These are phyloP conservation scores for Dicorynia guianensis DNA, from an alignment of 306 rosid species.

Conservation along the genomic window DNA sequence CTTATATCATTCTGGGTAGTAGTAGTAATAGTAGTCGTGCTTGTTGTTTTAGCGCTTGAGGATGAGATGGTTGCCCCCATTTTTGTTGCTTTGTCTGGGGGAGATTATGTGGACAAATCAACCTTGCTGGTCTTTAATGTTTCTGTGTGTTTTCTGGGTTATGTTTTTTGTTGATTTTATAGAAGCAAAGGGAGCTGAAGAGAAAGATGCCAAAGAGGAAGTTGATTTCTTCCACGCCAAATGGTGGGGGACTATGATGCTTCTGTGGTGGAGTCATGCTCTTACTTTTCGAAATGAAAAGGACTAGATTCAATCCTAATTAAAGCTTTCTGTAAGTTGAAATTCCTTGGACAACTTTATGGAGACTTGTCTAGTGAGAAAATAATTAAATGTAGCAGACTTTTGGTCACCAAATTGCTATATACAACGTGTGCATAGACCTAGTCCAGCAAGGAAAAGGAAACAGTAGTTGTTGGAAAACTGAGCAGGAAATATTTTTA, in stretches of 20 bases:
- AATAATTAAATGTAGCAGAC: not conserved
- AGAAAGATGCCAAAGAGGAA: not conserved
- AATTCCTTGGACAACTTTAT: not conserved
- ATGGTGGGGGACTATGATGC: not conserved
- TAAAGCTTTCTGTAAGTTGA: slow-evolving; percentile 1
- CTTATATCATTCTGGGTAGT: not conserved
- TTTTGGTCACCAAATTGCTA: not conserved
- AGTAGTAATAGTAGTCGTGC: not conserved
- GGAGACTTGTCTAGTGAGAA: not conserved
- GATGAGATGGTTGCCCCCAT: slow-evolving; percentile 44
- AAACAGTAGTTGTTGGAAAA: too few relatives aligned
- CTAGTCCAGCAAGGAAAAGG: not conserved
- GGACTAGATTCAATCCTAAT: slow-evolving; percentile 51
- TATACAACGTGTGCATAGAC: not conserved
- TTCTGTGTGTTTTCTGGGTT: not conserved
- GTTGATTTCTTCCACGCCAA: slow-evolving; percentile 53
- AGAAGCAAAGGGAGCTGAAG: not conserved
- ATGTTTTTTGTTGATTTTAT: slow-evolving; percentile 21
- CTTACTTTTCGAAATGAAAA: slow-evolving; percentile 34
- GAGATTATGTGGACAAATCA: too few relatives aligned
- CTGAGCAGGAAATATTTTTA: too few relatives aligned
- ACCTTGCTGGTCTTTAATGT: not conserved
- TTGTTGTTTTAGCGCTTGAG: slow-evolving; percentile 8
- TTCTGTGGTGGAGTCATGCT: slow-evolving; percentile 36
- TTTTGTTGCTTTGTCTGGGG: not conserved